Conservation (phyloP, 345 rosid genomes). For the Salix caprea region DNA sequence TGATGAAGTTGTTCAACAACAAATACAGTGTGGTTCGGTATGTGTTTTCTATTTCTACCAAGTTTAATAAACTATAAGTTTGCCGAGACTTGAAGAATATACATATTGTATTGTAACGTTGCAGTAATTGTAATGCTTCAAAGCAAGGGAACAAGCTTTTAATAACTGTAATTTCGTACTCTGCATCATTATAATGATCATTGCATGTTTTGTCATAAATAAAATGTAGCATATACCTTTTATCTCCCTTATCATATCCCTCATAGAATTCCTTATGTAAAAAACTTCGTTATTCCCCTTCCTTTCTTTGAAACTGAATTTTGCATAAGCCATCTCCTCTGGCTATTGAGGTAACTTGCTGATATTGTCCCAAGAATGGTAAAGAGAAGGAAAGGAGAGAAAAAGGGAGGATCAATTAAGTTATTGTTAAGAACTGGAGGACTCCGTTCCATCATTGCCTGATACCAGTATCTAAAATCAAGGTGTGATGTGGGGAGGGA, state of each 20-base stretch:
- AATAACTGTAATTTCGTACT: neutral
- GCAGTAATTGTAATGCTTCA: neutral
- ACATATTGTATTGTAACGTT: neutral
- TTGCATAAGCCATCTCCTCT: neutral
- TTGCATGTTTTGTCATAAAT: neutral
- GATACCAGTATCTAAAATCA: too few relatives aligned
- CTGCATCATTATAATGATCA: neutral
- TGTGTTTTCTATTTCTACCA: constrained; percentile 10
- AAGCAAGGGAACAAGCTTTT: neutral
- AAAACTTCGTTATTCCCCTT: neutral
- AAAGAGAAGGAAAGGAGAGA: neutral
- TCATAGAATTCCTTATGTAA: neutral
- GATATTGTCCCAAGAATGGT: neutral
- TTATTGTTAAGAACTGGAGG: too few relatives aligned
- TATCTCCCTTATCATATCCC: neutral
- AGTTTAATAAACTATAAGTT: neutral
- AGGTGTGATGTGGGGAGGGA: too few relatives aligned
- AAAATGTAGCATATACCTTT: neutral
- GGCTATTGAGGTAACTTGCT: neutral
- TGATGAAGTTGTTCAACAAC: constrained; percentile 83
- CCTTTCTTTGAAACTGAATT: neutral
- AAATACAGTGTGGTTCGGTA: constrained; percentile 79
- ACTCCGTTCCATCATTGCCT: too few relatives aligned
- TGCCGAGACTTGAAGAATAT: neutral
- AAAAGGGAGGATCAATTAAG: too few relatives aligned